A percentile compares a stretch with the other conserved stretches of the same genome.
Conservation (phyloP, 306 rosid species). For the Lablab purpureus region DNA sequence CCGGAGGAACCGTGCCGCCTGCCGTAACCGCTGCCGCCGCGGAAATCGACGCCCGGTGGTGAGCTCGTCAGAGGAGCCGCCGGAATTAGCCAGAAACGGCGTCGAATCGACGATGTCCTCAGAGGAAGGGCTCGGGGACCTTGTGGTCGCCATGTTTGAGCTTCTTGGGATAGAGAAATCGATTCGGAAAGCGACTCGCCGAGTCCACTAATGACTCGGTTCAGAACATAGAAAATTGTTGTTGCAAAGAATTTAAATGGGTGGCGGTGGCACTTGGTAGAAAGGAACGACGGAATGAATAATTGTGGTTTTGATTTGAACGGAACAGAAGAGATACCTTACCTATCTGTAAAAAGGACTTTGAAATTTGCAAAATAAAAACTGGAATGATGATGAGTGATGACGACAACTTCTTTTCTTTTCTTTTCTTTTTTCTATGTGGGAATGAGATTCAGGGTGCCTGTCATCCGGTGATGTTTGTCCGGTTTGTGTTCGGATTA, state of each 20-base stretch:
- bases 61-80: slow-evolving; percentile 63
- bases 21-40: slow-evolving; percentile 82
- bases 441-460: background rate
- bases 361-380: slow-evolving; percentile 9
- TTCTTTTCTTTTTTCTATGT: background rate
- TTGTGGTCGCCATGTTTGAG: slow-evolving; percentile 62
- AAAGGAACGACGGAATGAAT: slow-evolving; percentile 4
- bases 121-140: slow-evolving; percentile 72
- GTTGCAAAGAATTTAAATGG: too few relatives aligned
- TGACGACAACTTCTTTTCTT: background rate
- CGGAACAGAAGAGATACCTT: background rate
- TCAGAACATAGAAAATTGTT: slow-evolving; percentile 45
- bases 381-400: slow-evolving; percentile 4
- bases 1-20: slow-evolving; percentile 87
- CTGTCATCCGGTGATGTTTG: slow-evolving; percentile 37
- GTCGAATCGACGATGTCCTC: slow-evolving; percentile 75
- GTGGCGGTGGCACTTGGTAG: background rate
- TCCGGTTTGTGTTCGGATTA: slow-evolving; percentile 27
- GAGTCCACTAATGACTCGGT: slow-evolving; percentile 24
- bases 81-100: slow-evolving; percentile 68
- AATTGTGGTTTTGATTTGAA: slow-evolving; percentile 28
- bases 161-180: slow-evolving; percentile 6
- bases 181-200: slow-evolving; percentile 38
- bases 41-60: slow-evolving; percentile 63
- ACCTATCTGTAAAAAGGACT: background rate